Evolutionary conservation across 2,329 filamentous ascomycete genomes (phyloP).

Genomic region (Piedraia hortae): DNA sequence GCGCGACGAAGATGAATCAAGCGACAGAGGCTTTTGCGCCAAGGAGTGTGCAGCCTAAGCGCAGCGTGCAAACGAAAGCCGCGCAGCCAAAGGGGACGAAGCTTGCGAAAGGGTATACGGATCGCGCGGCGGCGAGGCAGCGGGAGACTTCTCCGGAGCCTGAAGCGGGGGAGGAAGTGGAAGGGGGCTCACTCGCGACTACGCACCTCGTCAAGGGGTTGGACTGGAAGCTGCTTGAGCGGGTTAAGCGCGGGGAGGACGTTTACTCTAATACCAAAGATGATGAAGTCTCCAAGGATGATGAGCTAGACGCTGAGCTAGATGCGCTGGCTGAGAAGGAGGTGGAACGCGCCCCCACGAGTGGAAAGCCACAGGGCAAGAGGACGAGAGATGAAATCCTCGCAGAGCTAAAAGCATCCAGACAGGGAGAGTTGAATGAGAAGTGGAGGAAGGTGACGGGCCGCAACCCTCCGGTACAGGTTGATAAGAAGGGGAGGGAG

Average conservation of each 20-base stretch:
- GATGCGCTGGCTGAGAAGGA: constrained; percentile 34
- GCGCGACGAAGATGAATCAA: too few relatives aligned
- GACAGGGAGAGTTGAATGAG: constrained; percentile 17
- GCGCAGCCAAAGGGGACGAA: too few relatives aligned
- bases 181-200: constrained; percentile 51
- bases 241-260: constrained; percentile 38
- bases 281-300: constrained; percentile 10
- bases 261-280: constrained; percentile 18
- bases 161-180: constrained; percentile 48
- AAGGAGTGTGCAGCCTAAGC: too few relatives aligned
- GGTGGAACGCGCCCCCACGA: constrained; percentile 34
- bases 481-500: constrained; percentile 27
- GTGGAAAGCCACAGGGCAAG: constrained; percentile 21
- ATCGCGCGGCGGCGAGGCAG: too few relatives aligned
- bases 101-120: too few relatives aligned
- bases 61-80: too few relatives aligned
- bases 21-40: too few relatives aligned
- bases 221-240: constrained; percentile 54
- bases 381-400: constrained; percentile 31
- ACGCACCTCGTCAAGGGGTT: constrained; percentile 82
- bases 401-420: constrained; percentile 28
- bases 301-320: constrained; percentile 20
- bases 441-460: constrained; percentile 14
- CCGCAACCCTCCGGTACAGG: constrained; percentile 27
- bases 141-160: too few relatives aligned